Base-by-base conservation (phyloP, 2,329 filamentous ascomycete species). In the Ascochyta fabae region DNA sequence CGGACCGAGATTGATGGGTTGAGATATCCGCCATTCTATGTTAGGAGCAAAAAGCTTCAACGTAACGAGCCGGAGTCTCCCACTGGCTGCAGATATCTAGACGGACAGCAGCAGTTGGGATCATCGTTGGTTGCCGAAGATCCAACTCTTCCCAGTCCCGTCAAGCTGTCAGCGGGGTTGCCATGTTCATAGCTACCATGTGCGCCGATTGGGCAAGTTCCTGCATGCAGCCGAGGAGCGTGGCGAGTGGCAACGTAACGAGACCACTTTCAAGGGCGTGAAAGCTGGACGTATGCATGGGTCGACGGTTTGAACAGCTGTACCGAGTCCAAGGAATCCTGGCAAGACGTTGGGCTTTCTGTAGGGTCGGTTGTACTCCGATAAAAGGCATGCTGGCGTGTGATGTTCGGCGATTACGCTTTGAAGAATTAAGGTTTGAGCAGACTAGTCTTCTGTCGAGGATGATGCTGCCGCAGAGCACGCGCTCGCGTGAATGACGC, bases 401-500 rank as follows among this genome's bases (percentile, higher is more conserved):
- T 41, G 46, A 45, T 39, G 24, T 48, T 12, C 19, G 33, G 26
- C 33, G 26, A 23, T 24, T 40, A 36, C 53, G 22, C 16, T 35
- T 39, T 33, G 27, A 19, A 45, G 26, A 56, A 33, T 40, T 52
- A 52, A 52, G 39, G 48, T 56, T 56, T 56, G 38, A 22, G 13
- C 16, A 42, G 23, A 46, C 41, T 46, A 46, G 46, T 19, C 40
- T 6, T 35, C n/a, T n/a, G 34, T 41, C 27, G 35, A 40, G 44
- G 48, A 52, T 48, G 33, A 22, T 16, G 23, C 26, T 35, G 31
- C 26, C 33, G 48, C 23, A 44, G 33, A 52, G 42, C 26, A 43
- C 27, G 44, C 48, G 43, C 35, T 44, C 38, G 47, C 36, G 31
- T 50, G 44, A 36, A 46, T 24, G 27, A 41, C 39, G 54, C 48